Base-by-base conservation (phyloP, 2,329 filamentous ascomycete species). In the Pseudopyricularia cyperi region DNA sequence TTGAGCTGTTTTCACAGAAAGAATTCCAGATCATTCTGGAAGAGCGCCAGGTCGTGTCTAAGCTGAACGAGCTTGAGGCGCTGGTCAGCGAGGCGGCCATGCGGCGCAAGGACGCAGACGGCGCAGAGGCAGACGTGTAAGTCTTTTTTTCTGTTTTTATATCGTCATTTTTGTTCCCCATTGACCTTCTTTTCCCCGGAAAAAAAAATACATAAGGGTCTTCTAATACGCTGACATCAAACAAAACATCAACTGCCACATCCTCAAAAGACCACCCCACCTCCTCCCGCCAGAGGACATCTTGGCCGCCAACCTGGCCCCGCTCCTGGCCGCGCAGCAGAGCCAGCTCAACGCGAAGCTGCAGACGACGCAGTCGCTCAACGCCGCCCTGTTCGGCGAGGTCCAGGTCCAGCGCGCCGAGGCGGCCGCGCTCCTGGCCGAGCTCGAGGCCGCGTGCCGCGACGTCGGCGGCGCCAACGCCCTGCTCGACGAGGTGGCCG, bases 61-160 rank as follows among this genome's bases (percentile, higher is more conserved):
- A 73, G 54, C 68, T 83, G 9, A 83, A 83, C 61, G 72, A 77
- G 61, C 70, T 83, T 7, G 80, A 83, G 59, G 65, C 58, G 26
- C 68, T 83, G 14, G 70, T 80, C 49, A 67, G 63, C 52, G 75
- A 77, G 51, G 80, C 79, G 5, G 66, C 64, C 48, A 56, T 57
- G 51, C 63, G 71, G 53, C 62, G 68, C 48, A 58, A 63, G 42
- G 62, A 66, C 26, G 62, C 66, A 24, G 55, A 57, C 50, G 52
- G 52, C 51, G 52, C 53, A 26, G 48, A 52, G 50, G 48, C 30
- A 76, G 66, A 55, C 28, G n/a, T 48, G 46, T 48, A 34, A 47
- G 44, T 7, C n/a, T 71, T 66, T n/a, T 35, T 49, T 22, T 9
- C 35, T 37, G 19, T 50, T 22, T 28, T 28, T 7, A 15, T 26